Evolutionary conservation across 306 rosid genomes (phyloP).

Genomic region (Acacia crassicarpa): DNA sequence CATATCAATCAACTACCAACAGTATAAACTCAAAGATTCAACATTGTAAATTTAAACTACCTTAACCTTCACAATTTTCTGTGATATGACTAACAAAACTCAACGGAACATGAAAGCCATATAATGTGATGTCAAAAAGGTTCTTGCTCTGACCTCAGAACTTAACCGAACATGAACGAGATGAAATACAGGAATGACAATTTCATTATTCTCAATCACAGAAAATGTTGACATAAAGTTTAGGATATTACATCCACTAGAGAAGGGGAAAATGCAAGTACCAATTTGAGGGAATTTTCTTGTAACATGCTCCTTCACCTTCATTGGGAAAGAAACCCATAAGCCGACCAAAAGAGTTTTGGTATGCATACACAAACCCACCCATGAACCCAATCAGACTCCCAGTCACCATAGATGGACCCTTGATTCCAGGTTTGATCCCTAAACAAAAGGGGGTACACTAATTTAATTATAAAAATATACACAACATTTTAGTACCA

Average conservation of each 20-base stretch:
- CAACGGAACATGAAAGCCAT: not conserved
- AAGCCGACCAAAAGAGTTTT: conserved; percentile 83
- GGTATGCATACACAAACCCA: conserved; percentile 95
- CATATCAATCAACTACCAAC: too few species aligned
- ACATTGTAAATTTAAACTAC: not conserved
- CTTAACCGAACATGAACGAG: not conserved
- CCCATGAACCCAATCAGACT: conserved; percentile 90
- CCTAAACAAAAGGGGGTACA: conserved; percentile 38
- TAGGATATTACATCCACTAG: not conserved
- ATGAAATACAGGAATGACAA: not conserved
- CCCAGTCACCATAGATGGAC: conserved; percentile 97
- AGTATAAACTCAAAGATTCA: too few species aligned
- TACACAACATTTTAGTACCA: not conserved
- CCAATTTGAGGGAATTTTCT: conserved; percentile 36
- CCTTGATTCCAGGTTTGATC: conserved; percentile 90
- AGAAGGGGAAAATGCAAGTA: not conserved
- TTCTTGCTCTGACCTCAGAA: not conserved
- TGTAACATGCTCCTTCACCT: conserved; percentile 81
- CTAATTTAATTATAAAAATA: not conserved
- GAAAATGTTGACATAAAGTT: not conserved
- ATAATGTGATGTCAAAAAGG: not conserved
- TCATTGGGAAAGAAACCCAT: conserved; percentile 97
- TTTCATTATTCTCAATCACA: conserved; percentile 1
- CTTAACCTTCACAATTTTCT: not conserved
- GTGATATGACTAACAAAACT: not conserved